Conservation (phyloP, 495 filamentous ascomycete genomes). For the Aspergillus baeticus region DNA sequence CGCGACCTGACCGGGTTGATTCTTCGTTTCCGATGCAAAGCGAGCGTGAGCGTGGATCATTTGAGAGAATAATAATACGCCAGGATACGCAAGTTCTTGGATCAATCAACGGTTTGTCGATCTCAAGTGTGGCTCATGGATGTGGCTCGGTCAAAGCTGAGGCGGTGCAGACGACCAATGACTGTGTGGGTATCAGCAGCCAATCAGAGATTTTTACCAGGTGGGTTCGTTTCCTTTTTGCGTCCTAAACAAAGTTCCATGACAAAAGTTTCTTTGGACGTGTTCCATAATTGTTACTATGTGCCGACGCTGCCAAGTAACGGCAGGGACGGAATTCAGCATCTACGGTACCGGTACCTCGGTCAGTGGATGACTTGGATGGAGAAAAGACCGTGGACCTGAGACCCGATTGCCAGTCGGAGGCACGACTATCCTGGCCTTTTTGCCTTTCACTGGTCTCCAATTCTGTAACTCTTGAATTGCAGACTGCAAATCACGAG, state of each 20-base stretch:
- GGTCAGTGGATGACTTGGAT: not conserved
- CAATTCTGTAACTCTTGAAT: not conserved
- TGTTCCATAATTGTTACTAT: not conserved
- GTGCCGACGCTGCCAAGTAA: slow-evolving; percentile 5
- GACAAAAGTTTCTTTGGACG: not conserved
- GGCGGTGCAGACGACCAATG: not conserved
- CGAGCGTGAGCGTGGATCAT: not conserved
- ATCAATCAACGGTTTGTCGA: not conserved
- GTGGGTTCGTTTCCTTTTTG: not conserved
- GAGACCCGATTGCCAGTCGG: not conserved
- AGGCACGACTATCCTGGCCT: not conserved
- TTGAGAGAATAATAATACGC: not conserved
- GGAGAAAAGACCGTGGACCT: slow-evolving; percentile 1
- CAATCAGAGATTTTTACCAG: not conserved
- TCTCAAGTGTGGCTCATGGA: not conserved
- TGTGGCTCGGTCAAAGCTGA: not conserved
- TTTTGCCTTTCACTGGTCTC: not conserved
- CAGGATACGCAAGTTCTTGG: not conserved
- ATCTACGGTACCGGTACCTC: not conserved
- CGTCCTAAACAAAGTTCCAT: not conserved
- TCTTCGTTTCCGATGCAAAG: not conserved
- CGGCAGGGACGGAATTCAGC: not conserved
- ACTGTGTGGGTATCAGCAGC: not conserved
- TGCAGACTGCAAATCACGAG: not conserved
- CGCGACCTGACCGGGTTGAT: not conserved